Percentiles rank a stretch among this genome's conserved stretches.
These are phyloP conservation scores for Orbilia brochopaga DNA, from an alignment of 2,329 filamentous ascomycete genomes.

Conservation along the genomic window DNA sequence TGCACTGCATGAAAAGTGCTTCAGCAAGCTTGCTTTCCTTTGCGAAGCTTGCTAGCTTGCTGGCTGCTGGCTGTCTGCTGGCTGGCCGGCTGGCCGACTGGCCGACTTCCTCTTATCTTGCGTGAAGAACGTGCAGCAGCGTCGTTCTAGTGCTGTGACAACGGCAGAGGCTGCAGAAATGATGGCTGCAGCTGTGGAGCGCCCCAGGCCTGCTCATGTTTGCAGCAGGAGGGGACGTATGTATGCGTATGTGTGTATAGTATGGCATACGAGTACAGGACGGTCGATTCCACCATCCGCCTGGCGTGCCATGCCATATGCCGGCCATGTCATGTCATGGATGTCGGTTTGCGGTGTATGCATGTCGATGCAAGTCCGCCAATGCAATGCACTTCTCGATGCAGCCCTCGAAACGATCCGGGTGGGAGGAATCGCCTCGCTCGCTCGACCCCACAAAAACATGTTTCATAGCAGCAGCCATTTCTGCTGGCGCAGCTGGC, in stretches of 20 bases:
- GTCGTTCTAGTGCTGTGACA: background rate
- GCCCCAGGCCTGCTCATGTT: background rate
- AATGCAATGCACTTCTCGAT: conserved; percentile 2
- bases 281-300: conserved; percentile 7
- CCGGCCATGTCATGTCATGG: conserved; percentile 9
- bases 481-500: background rate
- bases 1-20: conserved; percentile 1
- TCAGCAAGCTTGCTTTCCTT: background rate
- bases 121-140: conserved; percentile 5
- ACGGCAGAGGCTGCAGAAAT: conserved; percentile 6
- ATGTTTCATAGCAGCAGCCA: background rate
- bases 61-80: too few relatives aligned
- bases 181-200: too few relatives aligned
- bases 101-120: background rate
- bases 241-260: too few relatives aligned
- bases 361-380: background rate
- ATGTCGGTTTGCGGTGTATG: background rate
- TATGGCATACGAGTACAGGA: too few relatives aligned
- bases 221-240: background rate
- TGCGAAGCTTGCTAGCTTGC: too few relatives aligned
- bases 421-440: background rate
- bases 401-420: conserved; percentile 3
- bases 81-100: too few relatives aligned
- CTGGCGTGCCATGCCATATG: too few relatives aligned
- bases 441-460: conserved; percentile 6